A percentile compares a stretch with the other conserved stretches of the same genome.
Evolutionary conservation across 768 basidiomycete species (phyloP).

Genomic region (Lactarius sanguifluus): DNA sequence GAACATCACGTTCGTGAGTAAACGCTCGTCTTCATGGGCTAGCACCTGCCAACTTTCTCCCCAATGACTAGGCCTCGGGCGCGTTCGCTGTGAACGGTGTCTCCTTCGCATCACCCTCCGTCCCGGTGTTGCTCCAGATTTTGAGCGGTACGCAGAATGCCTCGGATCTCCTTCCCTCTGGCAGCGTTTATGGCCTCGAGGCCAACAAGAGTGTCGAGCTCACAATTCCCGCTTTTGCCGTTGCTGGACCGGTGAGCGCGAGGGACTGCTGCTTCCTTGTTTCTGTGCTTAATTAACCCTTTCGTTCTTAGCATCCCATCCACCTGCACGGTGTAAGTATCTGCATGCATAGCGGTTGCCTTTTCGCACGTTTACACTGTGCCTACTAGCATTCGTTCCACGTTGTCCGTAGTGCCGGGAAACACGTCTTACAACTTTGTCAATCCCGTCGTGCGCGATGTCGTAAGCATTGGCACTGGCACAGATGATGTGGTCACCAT

Average conservation of each 20-base stretch:
- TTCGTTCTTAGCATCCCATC: conserved; percentile 18
- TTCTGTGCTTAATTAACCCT: not conserved
- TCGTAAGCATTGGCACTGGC: conserved; percentile 34
- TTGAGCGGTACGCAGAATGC: conserved; percentile 52
- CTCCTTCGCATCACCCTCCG: conserved; percentile 43
- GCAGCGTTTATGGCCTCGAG: conserved; percentile 49
- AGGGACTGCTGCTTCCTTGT: conserved; percentile 23
- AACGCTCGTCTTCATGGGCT: not conserved
- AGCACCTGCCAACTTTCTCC: not conserved
- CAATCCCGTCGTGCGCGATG: conserved; percentile 50
- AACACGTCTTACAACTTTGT: conserved; percentile 27
- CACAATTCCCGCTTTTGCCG: conserved; percentile 44
- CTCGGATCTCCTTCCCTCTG: conserved; percentile 48
- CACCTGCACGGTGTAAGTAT: conserved; percentile 24
- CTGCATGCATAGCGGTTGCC: not conserved
- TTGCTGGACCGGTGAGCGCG: conserved; percentile 35
- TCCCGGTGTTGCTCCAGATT: conserved; percentile 59
- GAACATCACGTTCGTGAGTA: conserved; percentile 29
- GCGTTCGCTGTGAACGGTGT: conserved; percentile 36
- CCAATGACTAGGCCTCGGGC: not conserved
- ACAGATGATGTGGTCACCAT: conserved; percentile 28
- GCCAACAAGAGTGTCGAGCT: conserved; percentile 50
- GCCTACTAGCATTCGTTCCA: conserved; percentile 29
- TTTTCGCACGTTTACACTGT: not conserved
- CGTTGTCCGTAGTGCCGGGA: conserved; percentile 29